A percentile compares a stretch with the other conserved stretches of the same genome.
Conservation (phyloP, 2,329 filamentous ascomycete genomes). For the Podosphaera leucotricha region DNA sequence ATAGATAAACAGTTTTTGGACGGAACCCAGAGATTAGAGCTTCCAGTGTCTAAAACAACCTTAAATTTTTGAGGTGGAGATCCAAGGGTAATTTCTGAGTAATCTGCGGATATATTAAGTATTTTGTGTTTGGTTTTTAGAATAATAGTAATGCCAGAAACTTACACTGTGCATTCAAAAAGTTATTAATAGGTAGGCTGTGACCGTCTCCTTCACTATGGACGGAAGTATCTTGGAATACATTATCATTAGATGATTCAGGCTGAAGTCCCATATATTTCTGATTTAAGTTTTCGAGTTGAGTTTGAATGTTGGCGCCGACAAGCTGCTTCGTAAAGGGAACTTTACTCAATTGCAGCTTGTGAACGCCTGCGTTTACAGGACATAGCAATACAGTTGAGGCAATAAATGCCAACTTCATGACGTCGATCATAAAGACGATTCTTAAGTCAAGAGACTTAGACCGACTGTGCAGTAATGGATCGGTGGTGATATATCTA, state of each 20-base stretch:
- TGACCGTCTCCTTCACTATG: constrained; percentile 42
- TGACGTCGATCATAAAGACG: constrained; percentile 21
- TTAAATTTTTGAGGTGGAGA: constrained; percentile 90
- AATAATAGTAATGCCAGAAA: constrained; percentile 9
- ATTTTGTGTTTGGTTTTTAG: constrained; percentile 1
- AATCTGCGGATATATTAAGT: constrained; percentile 37
- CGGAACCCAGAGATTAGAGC: constrained; percentile 97
- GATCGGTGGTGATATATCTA: no score
- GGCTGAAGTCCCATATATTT: constrained; percentile 84
- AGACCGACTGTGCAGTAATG: no score
- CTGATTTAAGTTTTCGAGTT: constrained; percentile 65
- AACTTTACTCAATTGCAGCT: constrained; percentile 95
- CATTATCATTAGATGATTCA: constrained; percentile 42
- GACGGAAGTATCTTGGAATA: constrained; percentile 55
- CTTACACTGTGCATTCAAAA: constrained; percentile 96
- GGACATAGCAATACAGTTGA: constrained; percentile 60
- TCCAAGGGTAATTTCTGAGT: constrained; percentile 85
- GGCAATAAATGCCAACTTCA: constrained; percentile 71
- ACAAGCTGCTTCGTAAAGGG: constrained; percentile 82
- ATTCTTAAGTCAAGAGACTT: no score
- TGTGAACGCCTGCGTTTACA: constrained; percentile 71
- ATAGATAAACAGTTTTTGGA: constrained; percentile 79
- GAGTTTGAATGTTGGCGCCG: constrained; percentile 54
- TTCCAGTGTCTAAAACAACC: constrained; percentile 93
- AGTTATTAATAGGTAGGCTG: constrained; percentile 81